Evolutionary conservation across 495 filamentous ascomycete genomes (phyloP).

Genomic region (Talaromyces borbonicus): DNA sequence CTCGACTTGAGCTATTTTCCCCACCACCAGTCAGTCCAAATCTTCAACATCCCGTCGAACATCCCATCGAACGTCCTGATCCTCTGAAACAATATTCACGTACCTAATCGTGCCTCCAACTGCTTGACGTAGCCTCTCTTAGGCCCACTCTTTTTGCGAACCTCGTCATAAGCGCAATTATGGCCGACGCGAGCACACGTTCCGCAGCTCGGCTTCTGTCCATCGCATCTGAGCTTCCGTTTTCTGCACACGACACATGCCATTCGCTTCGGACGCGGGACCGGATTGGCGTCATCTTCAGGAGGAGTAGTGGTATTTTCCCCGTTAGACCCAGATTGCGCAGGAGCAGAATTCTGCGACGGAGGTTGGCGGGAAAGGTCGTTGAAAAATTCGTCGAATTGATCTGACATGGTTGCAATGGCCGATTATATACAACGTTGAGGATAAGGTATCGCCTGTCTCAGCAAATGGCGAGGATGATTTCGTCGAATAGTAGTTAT

Average conservation of each 20-base stretch:
- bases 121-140: slow-evolving; percentile 98
- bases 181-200: slow-evolving; percentile 87
- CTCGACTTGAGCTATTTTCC: slow-evolving; percentile 76
- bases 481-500: too few relatives aligned
- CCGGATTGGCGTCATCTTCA: slow-evolving; percentile 46
- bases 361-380: slow-evolving; percentile 40
- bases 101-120: slow-evolving; percentile 87
- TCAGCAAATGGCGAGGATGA: too few relatives aligned
- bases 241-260: slow-evolving; percentile 96
- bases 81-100: slow-evolving; percentile 11
- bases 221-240: slow-evolving; percentile 77
- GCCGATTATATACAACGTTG: not conserved
- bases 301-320: slow-evolving; percentile 22
- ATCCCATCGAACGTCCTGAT: too few relatives aligned
- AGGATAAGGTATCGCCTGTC: too few relatives aligned
- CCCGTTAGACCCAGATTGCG: slow-evolving; percentile 20
- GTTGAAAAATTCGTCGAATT: slow-evolving; percentile 38
- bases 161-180: slow-evolving; percentile 90
- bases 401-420: slow-evolving; percentile 15
- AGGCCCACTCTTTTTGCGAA: slow-evolving; percentile 92
- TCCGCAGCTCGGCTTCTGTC: slow-evolving; percentile 70
- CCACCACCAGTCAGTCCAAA: not conserved
- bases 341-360: slow-evolving; percentile 18
- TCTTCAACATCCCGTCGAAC: too few relatives aligned
- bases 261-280: slow-evolving; percentile 83